Conservation (phyloP, 306 rosid genomes). For the Datisca glomerata region DNA sequence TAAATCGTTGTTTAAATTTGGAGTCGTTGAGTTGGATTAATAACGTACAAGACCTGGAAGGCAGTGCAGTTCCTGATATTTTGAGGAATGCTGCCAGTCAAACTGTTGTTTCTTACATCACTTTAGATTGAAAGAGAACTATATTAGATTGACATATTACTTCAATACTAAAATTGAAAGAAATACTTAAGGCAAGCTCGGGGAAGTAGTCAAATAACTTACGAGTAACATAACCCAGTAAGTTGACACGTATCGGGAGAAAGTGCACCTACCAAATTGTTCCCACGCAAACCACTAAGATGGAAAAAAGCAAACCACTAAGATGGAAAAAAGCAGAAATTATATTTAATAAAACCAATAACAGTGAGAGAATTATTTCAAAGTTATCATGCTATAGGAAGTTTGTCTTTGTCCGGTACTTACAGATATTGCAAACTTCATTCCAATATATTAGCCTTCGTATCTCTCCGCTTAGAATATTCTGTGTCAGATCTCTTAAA, state of each 20-base stretch:
- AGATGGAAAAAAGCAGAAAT: background rate
- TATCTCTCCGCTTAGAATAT: conserved; percentile 83
- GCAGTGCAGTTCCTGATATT: conserved; percentile 84
- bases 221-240: conserved; percentile 97
- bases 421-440: conserved; percentile 96
- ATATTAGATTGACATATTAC: background rate
- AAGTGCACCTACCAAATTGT: conserved; percentile 71
- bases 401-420: no score
- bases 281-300: conserved; percentile 79
- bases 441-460: conserved; percentile 98
- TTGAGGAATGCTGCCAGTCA: conserved; percentile 80
- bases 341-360: no score
- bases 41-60: conserved; percentile 97
- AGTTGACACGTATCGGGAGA: no score
- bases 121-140: conserved; percentile 24
- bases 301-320: conserved; percentile 69
- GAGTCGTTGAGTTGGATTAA: conserved; percentile 14
- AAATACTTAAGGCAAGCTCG: background rate
- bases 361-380: no score
- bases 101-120: conserved; percentile 90
- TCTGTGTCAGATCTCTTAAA: conserved; percentile 79
- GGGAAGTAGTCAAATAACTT: conserved; percentile 28
- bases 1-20: background rate
- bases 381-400: no score
- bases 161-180: background rate